A percentile compares a stretch with the other conserved stretches of the same genome.
Evolutionary conservation across 768 basidiomycete species (phyloP).

Genomic region (Suillus weaverae): DNA sequence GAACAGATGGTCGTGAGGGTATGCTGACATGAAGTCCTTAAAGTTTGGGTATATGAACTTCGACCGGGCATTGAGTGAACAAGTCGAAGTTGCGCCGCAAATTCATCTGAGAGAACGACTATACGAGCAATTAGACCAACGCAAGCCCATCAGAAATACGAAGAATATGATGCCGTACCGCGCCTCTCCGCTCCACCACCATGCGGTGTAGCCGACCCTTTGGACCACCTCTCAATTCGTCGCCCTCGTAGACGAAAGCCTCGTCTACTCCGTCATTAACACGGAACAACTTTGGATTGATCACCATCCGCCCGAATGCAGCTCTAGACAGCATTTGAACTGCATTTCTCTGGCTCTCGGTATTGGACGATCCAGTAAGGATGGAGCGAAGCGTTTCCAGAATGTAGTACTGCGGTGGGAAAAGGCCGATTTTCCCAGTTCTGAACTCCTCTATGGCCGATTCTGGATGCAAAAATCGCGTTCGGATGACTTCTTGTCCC

Average conservation of each 20-base stretch:
- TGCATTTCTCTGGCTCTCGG: conserved; percentile 44
- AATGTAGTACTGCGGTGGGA: conserved; percentile 79
- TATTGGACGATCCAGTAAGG: conserved; percentile 43
- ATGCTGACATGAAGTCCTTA: neutral
- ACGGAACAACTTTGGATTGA: conserved; percentile 49
- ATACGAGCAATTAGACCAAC: conserved; percentile 6
- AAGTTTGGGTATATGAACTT: neutral
- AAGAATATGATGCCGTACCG: conserved; percentile 35
- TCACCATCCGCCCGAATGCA: conserved; percentile 59
- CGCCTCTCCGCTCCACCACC: conserved; percentile 45
- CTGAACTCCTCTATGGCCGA: conserved; percentile 53
- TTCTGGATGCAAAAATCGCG: conserved; percentile 62
- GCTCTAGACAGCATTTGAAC: conserved; percentile 51
- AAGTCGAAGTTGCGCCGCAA: conserved; percentile 68
- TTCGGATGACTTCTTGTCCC: conserved; percentile 66
- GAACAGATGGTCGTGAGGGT: neutral
- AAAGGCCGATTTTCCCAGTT: conserved; percentile 52
- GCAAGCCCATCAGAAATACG: conserved; percentile 24
- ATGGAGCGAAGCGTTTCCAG: conserved; percentile 59
- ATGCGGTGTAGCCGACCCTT: conserved; percentile 62
- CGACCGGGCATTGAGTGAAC: conserved; percentile 41
- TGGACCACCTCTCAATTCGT: conserved; percentile 63
- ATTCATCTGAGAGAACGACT: conserved; percentile 51
- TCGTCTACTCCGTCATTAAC: conserved; percentile 45
- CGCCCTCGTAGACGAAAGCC: conserved; percentile 66